Percentiles rank a stretch among this genome's conserved stretches.
Evolutionary conservation across 1,284 basidiomycete genomes (phyloP).

Genomic region (Coniferiporia sulphurascens): DNA sequence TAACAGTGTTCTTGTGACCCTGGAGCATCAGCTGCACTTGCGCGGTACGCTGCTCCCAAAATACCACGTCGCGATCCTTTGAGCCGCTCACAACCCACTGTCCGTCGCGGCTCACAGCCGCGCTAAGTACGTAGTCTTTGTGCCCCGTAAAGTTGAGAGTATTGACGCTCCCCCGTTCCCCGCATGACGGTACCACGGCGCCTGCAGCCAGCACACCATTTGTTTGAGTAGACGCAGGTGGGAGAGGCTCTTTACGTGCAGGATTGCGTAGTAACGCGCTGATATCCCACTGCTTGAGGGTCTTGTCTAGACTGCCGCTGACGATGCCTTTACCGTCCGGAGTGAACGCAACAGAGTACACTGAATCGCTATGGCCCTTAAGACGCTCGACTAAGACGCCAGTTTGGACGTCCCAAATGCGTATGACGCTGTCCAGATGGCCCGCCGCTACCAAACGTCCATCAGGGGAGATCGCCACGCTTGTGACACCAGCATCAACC

Average conservation of each 20-base stretch:
- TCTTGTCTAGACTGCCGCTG: slow-evolving; percentile 83
- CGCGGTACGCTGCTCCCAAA: slow-evolving; percentile 79
- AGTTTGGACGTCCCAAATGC: slow-evolving; percentile 81
- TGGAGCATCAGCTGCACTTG: slow-evolving; percentile 81
- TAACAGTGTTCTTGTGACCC: slow-evolving; percentile 91
- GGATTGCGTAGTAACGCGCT: slow-evolving; percentile 33
- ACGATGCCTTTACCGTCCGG: slow-evolving; percentile 79
- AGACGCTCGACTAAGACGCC: slow-evolving; percentile 72
- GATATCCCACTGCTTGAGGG: slow-evolving; percentile 86
- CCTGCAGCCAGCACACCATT: neutral
- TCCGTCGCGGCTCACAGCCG: slow-evolving; percentile 80
- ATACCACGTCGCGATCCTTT: slow-evolving; percentile 85
- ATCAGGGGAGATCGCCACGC: slow-evolving; percentile 78
- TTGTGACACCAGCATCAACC: slow-evolving; percentile 73
- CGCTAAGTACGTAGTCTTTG: slow-evolving; percentile 80
- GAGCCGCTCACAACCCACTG: slow-evolving; percentile 88
- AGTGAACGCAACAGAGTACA: slow-evolving; percentile 79
- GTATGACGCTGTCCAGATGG: slow-evolving; percentile 77
- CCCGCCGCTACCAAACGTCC: slow-evolving; percentile 81
- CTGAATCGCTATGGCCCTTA: slow-evolving; percentile 78
- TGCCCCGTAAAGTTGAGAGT: slow-evolving; percentile 81
- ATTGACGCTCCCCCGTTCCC: slow-evolving; percentile 45
- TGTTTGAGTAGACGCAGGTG: slow-evolving; percentile 10
- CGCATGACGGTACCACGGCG: slow-evolving; percentile 19
- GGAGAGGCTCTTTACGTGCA: slow-evolving; percentile 13